A percentile compares a stretch with the other conserved stretches of the same genome.
Evolutionary conservation across 768 basidiomycete genomes (phyloP).

Genomic region (Mycena rebaudengoi): DNA sequence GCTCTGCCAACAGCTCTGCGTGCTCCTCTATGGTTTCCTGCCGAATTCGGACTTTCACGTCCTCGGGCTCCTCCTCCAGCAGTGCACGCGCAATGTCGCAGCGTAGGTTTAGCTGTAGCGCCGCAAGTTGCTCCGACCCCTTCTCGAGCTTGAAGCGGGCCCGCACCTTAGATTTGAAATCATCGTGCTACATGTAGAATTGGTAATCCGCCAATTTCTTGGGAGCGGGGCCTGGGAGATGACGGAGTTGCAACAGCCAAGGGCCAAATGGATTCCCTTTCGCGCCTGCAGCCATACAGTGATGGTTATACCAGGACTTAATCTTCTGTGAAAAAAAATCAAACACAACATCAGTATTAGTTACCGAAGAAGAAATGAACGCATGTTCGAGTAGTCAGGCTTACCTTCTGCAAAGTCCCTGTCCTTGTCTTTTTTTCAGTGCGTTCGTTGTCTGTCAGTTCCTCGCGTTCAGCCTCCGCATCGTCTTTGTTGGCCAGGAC

Average conservation of each 20-base stretch:
- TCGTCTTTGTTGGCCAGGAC: no score
- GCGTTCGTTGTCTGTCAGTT: no score
- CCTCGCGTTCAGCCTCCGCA: no score
- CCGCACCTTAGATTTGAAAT: not conserved
- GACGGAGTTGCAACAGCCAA: not conserved
- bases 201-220: not conserved
- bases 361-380: no score
- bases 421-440: no score
- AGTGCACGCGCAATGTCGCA: not conserved
- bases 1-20: not conserved
- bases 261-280: not conserved
- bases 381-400: no score
- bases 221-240: not conserved
- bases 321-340: slow-evolving; percentile 1
- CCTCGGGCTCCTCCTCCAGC: not conserved
- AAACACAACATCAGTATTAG: no score
- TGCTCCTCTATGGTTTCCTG: not conserved
- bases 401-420: no score
- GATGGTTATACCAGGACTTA: not conserved
- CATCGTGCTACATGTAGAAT: slow-evolving; percentile 9
- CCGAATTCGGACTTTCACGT: not conserved
- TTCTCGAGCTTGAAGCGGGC: not conserved
- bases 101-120: not conserved
- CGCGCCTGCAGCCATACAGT: not conserved
- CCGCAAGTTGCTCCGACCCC: no score